Base-by-base conservation (phyloP, 73 alveolate genomes). In the Paramecium biaurelia region DNA sequence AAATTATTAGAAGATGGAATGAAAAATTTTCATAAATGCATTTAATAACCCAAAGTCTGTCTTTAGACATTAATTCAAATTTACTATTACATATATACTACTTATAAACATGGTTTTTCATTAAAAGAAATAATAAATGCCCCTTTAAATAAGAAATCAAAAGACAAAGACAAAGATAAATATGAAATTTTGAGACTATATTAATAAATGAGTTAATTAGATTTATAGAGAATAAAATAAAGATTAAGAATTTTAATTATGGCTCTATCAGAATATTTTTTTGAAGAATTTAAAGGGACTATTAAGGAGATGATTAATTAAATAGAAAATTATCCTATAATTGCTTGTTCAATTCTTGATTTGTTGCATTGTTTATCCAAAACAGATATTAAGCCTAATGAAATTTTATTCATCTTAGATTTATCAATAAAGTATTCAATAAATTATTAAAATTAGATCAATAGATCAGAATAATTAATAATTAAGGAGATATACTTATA, bases 1-100 rank as follows among this genome's bases (percentile, higher is more conserved):
- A 79, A 79, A 79, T 45, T 79, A 45, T 23, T 79, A 26, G 74
- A 79, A 14, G 90, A 79, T 79, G 90, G 90, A 2, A 79, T 79
- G 34, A 23, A 38, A 34, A 43, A 41, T 30, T 79, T 79, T 43
- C 45, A 45, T 79, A 79, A 45, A 79, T 79, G 90, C 12, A 79
- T 79, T 6, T 12, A 32, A 20, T 20, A 41, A 30, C 90, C 90
- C 1, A 79, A 47, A 45, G 23, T 23, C 1, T 45, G 42, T 23
- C 23, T 79, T 21, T 14, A 38, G 7, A 47, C 42, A 0, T 79
- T 79, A 28, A 43, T 79, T 43, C 21, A 30, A 79, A 30, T 43
- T 20, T 79, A 43, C 24, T 79, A 79, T 47, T 79, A 79, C 56
- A 79, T 79, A 9, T 79, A 79, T 23, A 79, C 45, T 43, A 45